phyloP scores from a whole-genome alignment of 768 basidiomycete species.

The Sporobolomyces phaffii region DNA sequence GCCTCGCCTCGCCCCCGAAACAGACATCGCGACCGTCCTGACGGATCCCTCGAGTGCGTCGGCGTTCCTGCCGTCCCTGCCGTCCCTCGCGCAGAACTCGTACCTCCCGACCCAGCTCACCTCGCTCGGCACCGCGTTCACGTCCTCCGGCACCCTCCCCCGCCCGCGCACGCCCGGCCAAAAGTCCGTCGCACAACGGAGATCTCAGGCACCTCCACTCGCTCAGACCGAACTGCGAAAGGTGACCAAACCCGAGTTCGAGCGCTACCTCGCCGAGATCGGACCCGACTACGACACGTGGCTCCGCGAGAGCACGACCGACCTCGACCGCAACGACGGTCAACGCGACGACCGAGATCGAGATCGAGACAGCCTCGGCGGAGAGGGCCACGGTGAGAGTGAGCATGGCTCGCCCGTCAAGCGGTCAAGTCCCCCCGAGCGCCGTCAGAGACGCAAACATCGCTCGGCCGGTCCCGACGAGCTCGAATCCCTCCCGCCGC shows the following conservation, averaged over 20 bases:
- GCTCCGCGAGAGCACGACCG: conserved; percentile 36
- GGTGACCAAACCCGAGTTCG: conserved; percentile 75
- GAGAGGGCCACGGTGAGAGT: neutral
- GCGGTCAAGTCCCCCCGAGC: neutral
- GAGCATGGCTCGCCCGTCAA: no score
- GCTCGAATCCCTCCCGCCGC: conserved; percentile 57
- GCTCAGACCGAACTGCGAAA: conserved; percentile 62
- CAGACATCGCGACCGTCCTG: conserved; percentile 91
- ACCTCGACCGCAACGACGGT: neutral
- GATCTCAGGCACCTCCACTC: conserved; percentile 46
- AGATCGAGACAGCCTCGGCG: neutral
- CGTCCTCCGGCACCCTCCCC: conserved; percentile 54
- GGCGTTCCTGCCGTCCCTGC: conserved; percentile 75
- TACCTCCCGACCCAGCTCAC: conserved; percentile 34
- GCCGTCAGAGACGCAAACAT: no score
- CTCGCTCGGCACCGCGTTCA: conserved; percentile 51
- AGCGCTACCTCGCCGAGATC: conserved; percentile 68
- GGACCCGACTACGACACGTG: conserved; percentile 72
- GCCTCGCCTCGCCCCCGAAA: neutral
- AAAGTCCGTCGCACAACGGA: conserved; percentile 45
- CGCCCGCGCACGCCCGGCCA: conserved; percentile 34
- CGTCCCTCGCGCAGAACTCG: conserved; percentile 51
- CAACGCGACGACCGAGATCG: neutral
- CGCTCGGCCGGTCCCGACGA: no score
- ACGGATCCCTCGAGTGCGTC: conserved; percentile 76